These are phyloP conservation scores for Yamadazyma pseudoaaseri DNA, from an alignment of 1,139 yeast genomes.

Conservation along the genomic window DNA sequence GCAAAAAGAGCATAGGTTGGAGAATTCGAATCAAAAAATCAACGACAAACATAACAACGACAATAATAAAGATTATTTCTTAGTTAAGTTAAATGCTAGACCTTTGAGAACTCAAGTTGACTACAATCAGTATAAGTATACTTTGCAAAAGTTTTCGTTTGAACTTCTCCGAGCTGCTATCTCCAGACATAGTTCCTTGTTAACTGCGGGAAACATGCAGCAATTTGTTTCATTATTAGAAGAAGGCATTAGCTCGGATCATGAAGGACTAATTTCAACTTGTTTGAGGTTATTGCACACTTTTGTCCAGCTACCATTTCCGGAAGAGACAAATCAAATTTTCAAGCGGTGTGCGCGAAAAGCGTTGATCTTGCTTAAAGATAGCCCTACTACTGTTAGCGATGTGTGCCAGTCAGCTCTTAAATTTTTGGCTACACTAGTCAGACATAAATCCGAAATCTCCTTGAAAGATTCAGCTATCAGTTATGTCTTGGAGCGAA, in stretches of 20 bases:
- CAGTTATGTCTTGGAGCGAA: conserved; percentile 70
- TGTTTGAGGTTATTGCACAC: conserved; percentile 64
- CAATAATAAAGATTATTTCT: conserved; percentile 55
- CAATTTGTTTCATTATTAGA: conserved; percentile 78
- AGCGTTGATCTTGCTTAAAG: conserved; percentile 66
- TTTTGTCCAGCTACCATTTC: conserved; percentile 61
- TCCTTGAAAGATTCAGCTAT: conserved; percentile 70
- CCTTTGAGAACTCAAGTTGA: conserved; percentile 53
- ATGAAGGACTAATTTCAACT: conserved; percentile 73
- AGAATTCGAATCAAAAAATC: conserved; percentile 12
- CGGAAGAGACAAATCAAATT: conserved; percentile 51
- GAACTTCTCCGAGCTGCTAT: conserved; percentile 77
- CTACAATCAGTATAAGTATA: conserved; percentile 48
- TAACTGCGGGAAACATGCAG: conserved; percentile 58
- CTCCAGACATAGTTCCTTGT: conserved; percentile 54
- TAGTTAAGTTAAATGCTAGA: conserved; percentile 65
- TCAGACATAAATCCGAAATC: conserved; percentile 68
- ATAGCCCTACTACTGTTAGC: conserved; percentile 73
- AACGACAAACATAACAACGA: conserved; percentile 14
- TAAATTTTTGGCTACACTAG: conserved; percentile 68
- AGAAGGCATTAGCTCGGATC: conserved; percentile 56
- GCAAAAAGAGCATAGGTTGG: conserved; percentile 6
- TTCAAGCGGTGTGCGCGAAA: conserved; percentile 62
- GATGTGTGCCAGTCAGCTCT: conserved; percentile 84
- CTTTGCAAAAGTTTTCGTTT: conserved; percentile 73